Evolutionary conservation across 2,329 filamentous ascomycete species (phyloP).

Genomic region (Epichloe sp.): DNA sequence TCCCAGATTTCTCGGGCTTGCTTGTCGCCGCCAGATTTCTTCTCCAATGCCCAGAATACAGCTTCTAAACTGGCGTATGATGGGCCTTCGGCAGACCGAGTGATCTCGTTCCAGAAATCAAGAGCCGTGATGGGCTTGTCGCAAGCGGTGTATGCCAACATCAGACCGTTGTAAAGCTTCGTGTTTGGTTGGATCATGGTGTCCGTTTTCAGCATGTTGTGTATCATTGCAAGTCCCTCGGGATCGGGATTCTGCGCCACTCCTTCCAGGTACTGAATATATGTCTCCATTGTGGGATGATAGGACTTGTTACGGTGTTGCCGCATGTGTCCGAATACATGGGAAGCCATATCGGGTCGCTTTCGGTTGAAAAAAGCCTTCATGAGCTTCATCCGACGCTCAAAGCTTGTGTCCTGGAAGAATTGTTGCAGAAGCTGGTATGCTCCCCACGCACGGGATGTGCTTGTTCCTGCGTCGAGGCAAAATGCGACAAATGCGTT

Average conservation of each 20-base stretch:
- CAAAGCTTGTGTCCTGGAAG: conserved; percentile 52
- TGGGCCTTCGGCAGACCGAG: conserved; percentile 73
- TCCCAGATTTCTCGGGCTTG: conserved; percentile 57
- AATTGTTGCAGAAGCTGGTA: conserved; percentile 54
- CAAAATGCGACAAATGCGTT: conserved; percentile 56
- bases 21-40: conserved; percentile 40
- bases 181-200: conserved; percentile 66
- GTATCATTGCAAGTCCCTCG: conserved; percentile 59
- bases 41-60: conserved; percentile 67
- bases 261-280: conserved; percentile 65
- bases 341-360: conserved; percentile 70
- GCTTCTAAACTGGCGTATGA: conserved; percentile 69
- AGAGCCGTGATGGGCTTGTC: conserved; percentile 54
- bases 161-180: conserved; percentile 66
- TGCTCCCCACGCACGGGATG: conserved; percentile 49
- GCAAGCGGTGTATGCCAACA: conserved; percentile 69
- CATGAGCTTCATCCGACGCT: conserved; percentile 62
- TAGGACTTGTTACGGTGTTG: conserved; percentile 49
- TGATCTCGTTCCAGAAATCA: conserved; percentile 74
- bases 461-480: conserved; percentile 46
- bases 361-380: conserved; percentile 64
- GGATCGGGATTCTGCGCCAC: conserved; percentile 42
- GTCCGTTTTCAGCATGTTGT: conserved; percentile 94
- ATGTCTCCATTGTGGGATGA: conserved; percentile 60
- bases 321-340: conserved; percentile 93